Conservation (phyloP, 441 rosid genomes). For the Jatropha podagrica region DNA sequence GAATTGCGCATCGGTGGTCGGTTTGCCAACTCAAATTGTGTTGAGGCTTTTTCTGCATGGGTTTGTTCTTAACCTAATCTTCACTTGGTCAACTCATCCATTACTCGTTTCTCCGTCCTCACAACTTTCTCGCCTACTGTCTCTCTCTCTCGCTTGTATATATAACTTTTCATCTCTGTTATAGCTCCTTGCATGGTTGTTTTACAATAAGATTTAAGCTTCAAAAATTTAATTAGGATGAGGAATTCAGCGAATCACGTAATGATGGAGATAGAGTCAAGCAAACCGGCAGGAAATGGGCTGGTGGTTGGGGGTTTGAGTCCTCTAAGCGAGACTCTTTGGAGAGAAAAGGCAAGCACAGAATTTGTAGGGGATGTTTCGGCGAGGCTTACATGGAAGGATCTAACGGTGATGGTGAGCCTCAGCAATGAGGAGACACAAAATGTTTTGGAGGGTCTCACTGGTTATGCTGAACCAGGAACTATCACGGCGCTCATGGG, state of each 20-base stretch:
- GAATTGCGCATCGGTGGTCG: neutral
- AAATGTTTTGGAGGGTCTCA: constrained; percentile 81
- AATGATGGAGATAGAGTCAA: constrained; percentile 75
- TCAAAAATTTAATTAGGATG: neutral
- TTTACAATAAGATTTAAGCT: neutral
- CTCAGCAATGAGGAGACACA: constrained; percentile 75
- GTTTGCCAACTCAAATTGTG: constrained; percentile 1
- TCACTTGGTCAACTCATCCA: constrained; percentile 27
- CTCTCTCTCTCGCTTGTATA: neutral
- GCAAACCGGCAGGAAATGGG: constrained; percentile 47
- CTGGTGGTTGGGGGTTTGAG: constrained; percentile 59
- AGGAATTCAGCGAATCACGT: constrained; percentile 22
- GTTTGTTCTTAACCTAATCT: constrained; percentile 5
- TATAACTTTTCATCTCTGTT: neutral
- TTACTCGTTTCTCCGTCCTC: constrained; percentile 16
- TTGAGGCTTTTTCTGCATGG: constrained; percentile 27
- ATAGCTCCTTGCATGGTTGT: neutral
- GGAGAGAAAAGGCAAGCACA: constrained; percentile 67
- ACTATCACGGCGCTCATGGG: constrained; percentile 91
- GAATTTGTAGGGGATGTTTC: constrained; percentile 76
- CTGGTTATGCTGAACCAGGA: constrained; percentile 94
- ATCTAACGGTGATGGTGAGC: constrained; percentile 84
- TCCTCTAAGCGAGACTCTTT: constrained; percentile 83
- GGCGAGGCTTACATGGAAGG: constrained; percentile 92
- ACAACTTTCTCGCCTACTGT: constrained; percentile 13